Percentiles rank a stretch among this genome's conserved stretches.
phyloP scores from a whole-genome alignment of 208 protist genomes.

The Leptomonas seymouri region DNA sequence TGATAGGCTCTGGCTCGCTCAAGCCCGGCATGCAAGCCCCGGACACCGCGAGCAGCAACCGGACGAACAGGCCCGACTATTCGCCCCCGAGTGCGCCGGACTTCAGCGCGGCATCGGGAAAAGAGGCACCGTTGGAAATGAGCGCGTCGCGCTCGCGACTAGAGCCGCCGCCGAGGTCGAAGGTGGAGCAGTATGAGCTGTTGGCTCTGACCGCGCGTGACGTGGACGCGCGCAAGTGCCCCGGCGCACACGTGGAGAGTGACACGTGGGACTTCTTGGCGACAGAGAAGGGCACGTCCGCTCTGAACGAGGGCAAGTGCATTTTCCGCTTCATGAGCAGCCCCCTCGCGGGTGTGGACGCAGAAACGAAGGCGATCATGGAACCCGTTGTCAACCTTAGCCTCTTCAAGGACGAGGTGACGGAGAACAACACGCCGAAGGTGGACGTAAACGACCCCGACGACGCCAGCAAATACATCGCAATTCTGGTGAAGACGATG shows the following conservation, averaged over 20 bases:
- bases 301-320: constrained; percentile 70
- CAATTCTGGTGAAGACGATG: constrained; percentile 87
- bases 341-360: constrained; percentile 38
- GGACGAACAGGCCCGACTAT: constrained; percentile 7
- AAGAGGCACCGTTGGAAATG: constrained; percentile 12
- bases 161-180: constrained; percentile 28
- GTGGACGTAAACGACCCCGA: constrained; percentile 61
- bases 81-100: constrained; percentile 22
- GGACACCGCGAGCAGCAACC: background rate
- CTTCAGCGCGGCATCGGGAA: background rate
- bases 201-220: constrained; percentile 66
- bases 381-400: constrained; percentile 77
- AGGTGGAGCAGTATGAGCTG: constrained; percentile 82
- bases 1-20: constrained; percentile 18
- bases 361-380: constrained; percentile 59
- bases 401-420: constrained; percentile 69
- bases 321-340: constrained; percentile 83
- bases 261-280: constrained; percentile 87
- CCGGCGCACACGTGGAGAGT: constrained; percentile 45
- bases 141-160: constrained; percentile 20
- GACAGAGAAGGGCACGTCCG: constrained; percentile 22
- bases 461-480: constrained; percentile 70
- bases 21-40: background rate
- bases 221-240: constrained; percentile 40
- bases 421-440: constrained; percentile 81